phyloP scores from a whole-genome alignment of 345 rosid genomes.

The Cardiospermum halicacabum region DNA sequence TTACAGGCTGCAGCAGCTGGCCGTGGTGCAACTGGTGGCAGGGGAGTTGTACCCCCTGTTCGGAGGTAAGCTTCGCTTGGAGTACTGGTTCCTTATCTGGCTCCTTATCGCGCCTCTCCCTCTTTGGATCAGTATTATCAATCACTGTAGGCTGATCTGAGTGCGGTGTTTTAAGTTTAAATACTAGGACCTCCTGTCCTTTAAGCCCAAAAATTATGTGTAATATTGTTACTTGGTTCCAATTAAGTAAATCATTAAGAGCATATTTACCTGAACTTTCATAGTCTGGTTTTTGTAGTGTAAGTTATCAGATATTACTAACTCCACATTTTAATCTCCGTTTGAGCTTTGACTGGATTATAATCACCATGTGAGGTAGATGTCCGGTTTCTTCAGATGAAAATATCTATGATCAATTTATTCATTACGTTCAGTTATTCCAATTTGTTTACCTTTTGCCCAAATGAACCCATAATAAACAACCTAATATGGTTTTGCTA shows the following conservation, averaged over 20 bases:
- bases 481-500: no score
- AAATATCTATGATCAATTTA: no score
- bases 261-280: not conserved
- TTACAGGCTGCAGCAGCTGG: conserved; percentile 74
- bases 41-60: conserved; percentile 74
- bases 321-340: not conserved
- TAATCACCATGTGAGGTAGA: not conserved
- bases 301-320: not conserved
- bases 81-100: no score
- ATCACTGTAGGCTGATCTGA: conserved; percentile 7
- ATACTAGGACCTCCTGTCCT: not conserved
- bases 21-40: conserved; percentile 67
- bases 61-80: conserved; percentile 41
- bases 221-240: conserved; percentile 7
- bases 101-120: not conserved
- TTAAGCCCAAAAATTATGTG: not conserved
- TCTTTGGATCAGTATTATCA: not conserved
- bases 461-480: no score
- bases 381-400: no score
- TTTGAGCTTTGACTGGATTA: not conserved
- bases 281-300: conserved; percentile 1
- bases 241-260: not conserved
- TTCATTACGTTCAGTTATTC: no score
- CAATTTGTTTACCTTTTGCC: no score
- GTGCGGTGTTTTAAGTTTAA: not conserved